Base-by-base conservation (phyloP, 768 basidiomycete species). In the Boletus barrowsii region DNA sequence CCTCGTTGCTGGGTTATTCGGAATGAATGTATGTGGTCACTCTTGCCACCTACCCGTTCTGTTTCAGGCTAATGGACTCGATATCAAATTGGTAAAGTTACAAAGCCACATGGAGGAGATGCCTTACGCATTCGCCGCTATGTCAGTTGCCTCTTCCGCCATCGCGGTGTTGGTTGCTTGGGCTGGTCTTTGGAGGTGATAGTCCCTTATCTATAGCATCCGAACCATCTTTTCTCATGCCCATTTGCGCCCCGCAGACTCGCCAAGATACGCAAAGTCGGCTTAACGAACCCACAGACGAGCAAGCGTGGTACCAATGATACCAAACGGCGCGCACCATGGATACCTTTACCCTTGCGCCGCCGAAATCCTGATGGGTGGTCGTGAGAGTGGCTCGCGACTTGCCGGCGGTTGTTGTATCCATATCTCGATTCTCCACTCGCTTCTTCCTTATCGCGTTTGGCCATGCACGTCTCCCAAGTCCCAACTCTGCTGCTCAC, bases 1-100 rank as follows among this genome's bases (percentile, higher is more conserved):
- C 15, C 76, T 98, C 35, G 74, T 96, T 8, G 93, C 93, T 44
- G 94, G 95, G 6, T 66, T 97, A 4, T 96, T 98, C 62, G 95
- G 95, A 15, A 98, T 98, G 95, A 98, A 97, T 70, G 93, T 95
- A 66, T 65, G 90, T 74, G 60, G 53, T 49, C n/a, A 32, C 42
- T 17, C 42, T 15, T 29, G 18, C 42, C 45, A 13, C 45, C 20
- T 54, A 44, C 57, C 58, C 54, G 49, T 64, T 62, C 61, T 44
- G 55, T 62, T 61, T 61, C 45, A n/a, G 66, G 51, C 54, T 62
- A 60, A 68, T 58, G 53, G 15, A 18, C 15, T 48, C 51, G 15
- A 56, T 63, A 55, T 61, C 48, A 62, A 59, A 60, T 60, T 54
- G 62, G 42, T 64, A 42, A 69, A 89, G 93, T 76, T 95, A 69